A percentile compares a stretch with the other conserved stretches of the same genome.
phyloP scores from a whole-genome alignment of 129 eudicot species.

The Flaveria trinervia region DNA sequence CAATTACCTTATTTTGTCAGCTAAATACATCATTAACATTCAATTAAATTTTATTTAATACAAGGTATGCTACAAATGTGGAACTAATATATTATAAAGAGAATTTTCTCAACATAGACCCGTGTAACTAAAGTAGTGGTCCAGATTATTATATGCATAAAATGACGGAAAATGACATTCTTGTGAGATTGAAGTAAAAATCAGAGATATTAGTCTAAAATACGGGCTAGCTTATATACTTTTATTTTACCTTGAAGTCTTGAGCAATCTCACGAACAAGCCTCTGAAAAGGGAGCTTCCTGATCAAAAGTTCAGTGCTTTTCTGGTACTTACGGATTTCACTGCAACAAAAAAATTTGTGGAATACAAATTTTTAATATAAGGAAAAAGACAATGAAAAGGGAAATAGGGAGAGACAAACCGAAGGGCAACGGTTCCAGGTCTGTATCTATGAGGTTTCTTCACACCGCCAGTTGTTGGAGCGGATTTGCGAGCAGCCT shows the following conservation, averaged over 20 bases:
- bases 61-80: too few species aligned
- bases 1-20: too few species aligned
- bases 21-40: too few species aligned
- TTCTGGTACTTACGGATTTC: conserved; percentile 22
- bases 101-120: too few species aligned
- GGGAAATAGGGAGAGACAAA: background rate
- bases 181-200: background rate
- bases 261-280: conserved; percentile 18
- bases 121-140: too few species aligned
- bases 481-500: conserved; percentile 18
- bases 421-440: conserved; percentile 20
- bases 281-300: conserved; percentile 23
- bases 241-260: conserved; percentile 10
- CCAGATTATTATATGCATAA: too few species aligned
- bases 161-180: too few species aligned
- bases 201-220: background rate
- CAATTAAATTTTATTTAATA: too few species aligned
- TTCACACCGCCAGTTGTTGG: conserved; percentile 18
- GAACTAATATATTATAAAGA: background rate
- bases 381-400: background rate
- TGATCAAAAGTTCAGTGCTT: conserved; percentile 15
- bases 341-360: background rate
- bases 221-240: background rate
- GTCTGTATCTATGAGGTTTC: conserved; percentile 23
- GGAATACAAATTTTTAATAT: background rate